A percentile compares a stretch with the other conserved stretches of the same genome.
phyloP scores from a whole-genome alignment of 163 green algal species.

The Picocystis sp. region DNA sequence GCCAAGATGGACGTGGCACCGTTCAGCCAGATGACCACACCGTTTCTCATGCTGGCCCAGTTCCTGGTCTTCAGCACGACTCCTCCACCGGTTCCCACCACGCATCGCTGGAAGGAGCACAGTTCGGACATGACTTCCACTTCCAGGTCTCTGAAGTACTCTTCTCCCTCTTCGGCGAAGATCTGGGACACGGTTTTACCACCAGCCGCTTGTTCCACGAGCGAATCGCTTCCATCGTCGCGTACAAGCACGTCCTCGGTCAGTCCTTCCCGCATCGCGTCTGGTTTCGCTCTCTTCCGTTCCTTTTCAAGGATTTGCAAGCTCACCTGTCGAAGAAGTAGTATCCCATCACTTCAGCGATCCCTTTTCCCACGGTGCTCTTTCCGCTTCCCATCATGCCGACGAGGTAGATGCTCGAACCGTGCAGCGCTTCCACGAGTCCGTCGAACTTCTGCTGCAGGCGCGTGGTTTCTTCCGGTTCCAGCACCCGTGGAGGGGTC shows the following conservation, averaged over 20 bases:
- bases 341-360: slow-evolving; percentile 70
- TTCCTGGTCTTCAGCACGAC: slow-evolving; percentile 51
- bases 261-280: background rate
- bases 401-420: slow-evolving; percentile 73
- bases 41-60: slow-evolving; percentile 73
- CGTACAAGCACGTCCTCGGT: background rate
- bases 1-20: slow-evolving; percentile 39
- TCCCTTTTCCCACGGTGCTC: slow-evolving; percentile 65
- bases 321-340: slow-evolving; percentile 62
- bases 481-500: no score
- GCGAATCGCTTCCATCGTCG: background rate
- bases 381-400: slow-evolving; percentile 98
- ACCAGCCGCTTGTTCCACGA: slow-evolving; percentile 18
- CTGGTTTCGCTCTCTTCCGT: slow-evolving; percentile 24
- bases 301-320: slow-evolving; percentile 27
- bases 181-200: slow-evolving; percentile 43
- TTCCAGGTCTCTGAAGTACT: slow-evolving; percentile 64
- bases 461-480: no score
- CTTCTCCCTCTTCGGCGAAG: slow-evolving; percentile 71
- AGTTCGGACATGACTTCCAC: slow-evolving; percentile 59
- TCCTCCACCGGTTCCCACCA: slow-evolving; percentile 77
- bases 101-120: slow-evolving; percentile 51
- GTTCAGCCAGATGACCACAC: slow-evolving; percentile 38
- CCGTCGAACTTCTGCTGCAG: no score
- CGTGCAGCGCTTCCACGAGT: slow-evolving; percentile 9